Evolutionary conservation across 352 stramenopile species (phyloP).

Genomic region (Blastocystis hominis): DNA sequence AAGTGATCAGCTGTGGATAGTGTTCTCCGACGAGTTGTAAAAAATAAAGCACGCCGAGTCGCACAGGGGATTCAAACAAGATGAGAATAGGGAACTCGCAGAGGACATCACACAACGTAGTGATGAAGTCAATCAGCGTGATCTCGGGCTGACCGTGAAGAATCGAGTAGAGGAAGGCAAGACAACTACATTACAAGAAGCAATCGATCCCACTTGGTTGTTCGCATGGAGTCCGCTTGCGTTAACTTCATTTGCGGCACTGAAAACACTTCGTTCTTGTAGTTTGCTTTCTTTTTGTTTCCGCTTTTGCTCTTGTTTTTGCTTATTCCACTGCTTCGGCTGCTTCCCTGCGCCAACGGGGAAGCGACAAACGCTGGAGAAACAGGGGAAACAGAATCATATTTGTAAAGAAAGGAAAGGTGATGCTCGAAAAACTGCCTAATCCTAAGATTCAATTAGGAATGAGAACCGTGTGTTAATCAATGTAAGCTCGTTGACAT

Average conservation of each 20-base stretch:
- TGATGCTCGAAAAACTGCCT: background rate
- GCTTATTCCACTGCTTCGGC: background rate
- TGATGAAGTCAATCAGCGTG: background rate
- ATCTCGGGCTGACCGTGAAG: background rate
- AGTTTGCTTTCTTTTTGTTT: background rate
- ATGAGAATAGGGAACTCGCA: slow-evolving; percentile 2
- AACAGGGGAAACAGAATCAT: background rate
- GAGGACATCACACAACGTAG: background rate
- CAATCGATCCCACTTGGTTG: background rate
- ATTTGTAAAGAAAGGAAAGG: background rate
- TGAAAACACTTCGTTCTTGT: too few species aligned
- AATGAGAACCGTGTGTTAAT: background rate
- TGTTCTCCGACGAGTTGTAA: background rate
- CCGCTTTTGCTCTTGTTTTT: background rate
- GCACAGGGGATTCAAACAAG: slow-evolving; percentile 6
- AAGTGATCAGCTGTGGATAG: background rate
- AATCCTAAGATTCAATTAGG: background rate
- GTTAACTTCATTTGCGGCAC: background rate
- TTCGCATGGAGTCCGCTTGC: background rate
- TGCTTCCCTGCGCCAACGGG: background rate
- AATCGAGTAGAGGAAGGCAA: background rate
- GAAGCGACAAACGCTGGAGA: background rate
- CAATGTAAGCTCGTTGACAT: background rate
- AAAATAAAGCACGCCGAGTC: background rate
- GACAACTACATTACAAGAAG: background rate